These are phyloP conservation scores for Plicaturopsis crispa DNA, from an alignment of 768 basidiomycete genomes.

Conservation along the genomic window DNA sequence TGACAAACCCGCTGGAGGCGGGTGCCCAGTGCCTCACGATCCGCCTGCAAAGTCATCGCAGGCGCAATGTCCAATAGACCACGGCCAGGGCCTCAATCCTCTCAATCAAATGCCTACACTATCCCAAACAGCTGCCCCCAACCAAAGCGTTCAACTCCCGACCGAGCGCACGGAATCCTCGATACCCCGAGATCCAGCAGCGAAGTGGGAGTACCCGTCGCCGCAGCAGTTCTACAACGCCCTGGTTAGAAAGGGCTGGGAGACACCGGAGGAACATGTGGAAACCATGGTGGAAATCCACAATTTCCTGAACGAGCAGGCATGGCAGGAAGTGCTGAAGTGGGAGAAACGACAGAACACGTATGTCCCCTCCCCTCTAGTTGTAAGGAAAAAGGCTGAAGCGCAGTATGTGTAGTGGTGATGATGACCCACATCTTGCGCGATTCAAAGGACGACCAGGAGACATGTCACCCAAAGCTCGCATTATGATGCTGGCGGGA, in stretches of 20 bases:
- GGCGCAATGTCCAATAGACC: constrained; percentile 59
- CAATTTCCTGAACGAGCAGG: constrained; percentile 95
- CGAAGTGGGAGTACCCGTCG: constrained; percentile 90
- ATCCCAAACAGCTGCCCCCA: constrained; percentile 54
- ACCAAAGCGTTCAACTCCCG: constrained; percentile 56
- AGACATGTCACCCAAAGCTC: constrained; percentile 90
- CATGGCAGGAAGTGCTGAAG: constrained; percentile 89
- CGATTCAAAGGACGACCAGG: constrained; percentile 88
- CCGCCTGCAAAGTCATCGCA: constrained; percentile 18
- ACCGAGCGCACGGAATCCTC: constrained; percentile 72
- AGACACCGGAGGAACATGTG: constrained; percentile 92
- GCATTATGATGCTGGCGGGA: constrained; percentile 78
- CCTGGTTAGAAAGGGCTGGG: constrained; percentile 92
- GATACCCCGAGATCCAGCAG: constrained; percentile 63
- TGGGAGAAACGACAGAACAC: constrained; percentile 75
- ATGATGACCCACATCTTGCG: constrained; percentile 65
- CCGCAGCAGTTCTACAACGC: constrained; percentile 99
- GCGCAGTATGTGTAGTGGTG: constrained; percentile 38
- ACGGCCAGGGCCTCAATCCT: constrained; percentile 48
- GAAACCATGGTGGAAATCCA: constrained; percentile 98
- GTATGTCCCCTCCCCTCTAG: constrained; percentile 31
- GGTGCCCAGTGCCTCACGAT: constrained; percentile 39
- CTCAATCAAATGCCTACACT: constrained; percentile 87
- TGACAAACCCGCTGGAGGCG: constrained; percentile 17
- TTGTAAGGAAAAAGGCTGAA: too few species aligned